These are phyloP conservation scores for Chamaecrista fasciculata DNA, from an alignment of 306 rosid genomes.

Conservation along the genomic window DNA sequence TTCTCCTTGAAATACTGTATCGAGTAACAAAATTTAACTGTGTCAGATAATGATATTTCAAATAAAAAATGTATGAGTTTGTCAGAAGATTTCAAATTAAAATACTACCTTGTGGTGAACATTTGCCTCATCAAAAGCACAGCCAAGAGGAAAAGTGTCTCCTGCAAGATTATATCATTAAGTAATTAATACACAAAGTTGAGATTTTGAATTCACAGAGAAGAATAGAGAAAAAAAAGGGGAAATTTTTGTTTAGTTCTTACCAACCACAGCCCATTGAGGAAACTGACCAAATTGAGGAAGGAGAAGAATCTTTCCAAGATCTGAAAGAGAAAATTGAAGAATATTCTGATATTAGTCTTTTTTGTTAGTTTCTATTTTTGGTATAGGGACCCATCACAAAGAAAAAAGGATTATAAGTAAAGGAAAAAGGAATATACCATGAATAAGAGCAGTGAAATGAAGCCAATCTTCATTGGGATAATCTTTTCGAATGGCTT, in stretches of 20 bases:
- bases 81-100: neutral
- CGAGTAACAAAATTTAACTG: neutral
- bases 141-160: conserved; percentile 71
- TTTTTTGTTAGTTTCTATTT: neutral
- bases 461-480: conserved; percentile 40
- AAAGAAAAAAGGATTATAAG: no score
- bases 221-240: neutral
- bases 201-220: no score
- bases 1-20: conserved; percentile 61
- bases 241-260: neutral
- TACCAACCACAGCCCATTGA: conserved; percentile 79
- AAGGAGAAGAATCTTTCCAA: conserved; percentile 53
- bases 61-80: neutral
- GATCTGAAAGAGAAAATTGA: conserved; percentile 15
- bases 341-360: neutral
- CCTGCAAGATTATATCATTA: conserved; percentile 40
- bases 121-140: conserved; percentile 65
- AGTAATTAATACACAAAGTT: no score
- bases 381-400: no score
- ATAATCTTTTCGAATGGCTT: conserved; percentile 53
- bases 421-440: conserved; percentile 34
- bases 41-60: neutral
- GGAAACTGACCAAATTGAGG: conserved; percentile 63
- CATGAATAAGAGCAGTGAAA: conserved; percentile 70
- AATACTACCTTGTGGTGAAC: conserved; percentile 61